Percentiles rank a stretch among this genome's conserved stretches.
Conservation (phyloP, 2,329 filamentous ascomycete species). For the Zalaria sp. region DNA sequence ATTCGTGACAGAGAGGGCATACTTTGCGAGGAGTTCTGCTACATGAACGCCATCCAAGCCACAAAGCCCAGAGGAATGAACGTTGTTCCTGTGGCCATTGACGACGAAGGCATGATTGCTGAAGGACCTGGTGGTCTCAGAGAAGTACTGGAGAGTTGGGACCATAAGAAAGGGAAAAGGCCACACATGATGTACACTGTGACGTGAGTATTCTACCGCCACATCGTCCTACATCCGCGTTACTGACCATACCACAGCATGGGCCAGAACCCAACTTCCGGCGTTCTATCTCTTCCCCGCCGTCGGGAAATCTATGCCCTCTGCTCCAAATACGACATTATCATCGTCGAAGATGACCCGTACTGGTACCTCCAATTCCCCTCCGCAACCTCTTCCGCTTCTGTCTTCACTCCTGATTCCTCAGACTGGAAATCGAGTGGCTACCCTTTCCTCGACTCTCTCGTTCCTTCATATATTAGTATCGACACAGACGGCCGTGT, state of each 20-base stretch:
- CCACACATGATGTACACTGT: slow-evolving; percentile 85
- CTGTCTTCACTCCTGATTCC: slow-evolving; percentile 5
- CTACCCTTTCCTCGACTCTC: slow-evolving; percentile 66
- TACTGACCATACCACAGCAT: slow-evolving; percentile 34
- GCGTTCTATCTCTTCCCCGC: slow-evolving; percentile 57
- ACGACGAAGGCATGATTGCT: slow-evolving; percentile 66
- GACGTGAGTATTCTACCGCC: slow-evolving; percentile 45
- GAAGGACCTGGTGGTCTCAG: slow-evolving; percentile 58
- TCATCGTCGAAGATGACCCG: slow-evolving; percentile 88
- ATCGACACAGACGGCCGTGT: slow-evolving; percentile 79
- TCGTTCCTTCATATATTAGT: slow-evolving; percentile 69
- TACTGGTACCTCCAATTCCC: slow-evolving; percentile 94
- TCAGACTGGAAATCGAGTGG: slow-evolving; percentile 43
- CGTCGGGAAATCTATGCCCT: slow-evolving; percentile 67
- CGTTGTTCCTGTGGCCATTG: slow-evolving; percentile 59
- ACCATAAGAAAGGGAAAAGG: slow-evolving; percentile 54
- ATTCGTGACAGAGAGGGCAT: slow-evolving; percentile 59
- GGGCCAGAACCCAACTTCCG: slow-evolving; percentile 79
- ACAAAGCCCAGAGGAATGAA: slow-evolving; percentile 56
- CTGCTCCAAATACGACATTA: slow-evolving; percentile 70
- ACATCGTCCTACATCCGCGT: background rate
- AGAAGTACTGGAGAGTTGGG: slow-evolving; percentile 74
- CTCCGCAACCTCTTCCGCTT: slow-evolving; percentile 39
- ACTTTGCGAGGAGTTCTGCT: slow-evolving; percentile 67
- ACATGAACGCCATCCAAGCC: slow-evolving; percentile 61